Percentiles rank a stretch among this genome's conserved stretches.
phyloP scores from a whole-genome alignment of 306 rosid species.

The Coriaria nepalensis region DNA sequence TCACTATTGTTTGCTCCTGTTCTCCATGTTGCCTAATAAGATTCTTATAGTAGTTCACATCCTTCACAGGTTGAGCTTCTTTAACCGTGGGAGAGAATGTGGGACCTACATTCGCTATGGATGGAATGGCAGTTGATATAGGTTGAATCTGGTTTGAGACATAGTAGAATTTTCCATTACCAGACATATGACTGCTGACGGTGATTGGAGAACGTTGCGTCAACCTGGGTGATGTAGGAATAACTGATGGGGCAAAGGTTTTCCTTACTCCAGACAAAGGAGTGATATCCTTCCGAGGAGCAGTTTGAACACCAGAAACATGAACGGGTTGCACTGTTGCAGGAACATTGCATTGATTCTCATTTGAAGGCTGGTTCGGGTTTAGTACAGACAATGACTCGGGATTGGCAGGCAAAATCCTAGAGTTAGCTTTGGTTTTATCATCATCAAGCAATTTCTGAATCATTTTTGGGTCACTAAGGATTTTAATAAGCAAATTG shows the following conservation, averaged over 20 bases:
- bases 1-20: conserved; percentile 23
- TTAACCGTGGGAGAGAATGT: neutral
- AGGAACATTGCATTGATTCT: conserved; percentile 7
- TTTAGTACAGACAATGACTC: conserved; percentile 12
- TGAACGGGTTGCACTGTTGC: conserved; percentile 11
- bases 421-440: neutral
- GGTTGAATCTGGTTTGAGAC: neutral
- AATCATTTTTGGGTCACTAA: conserved; percentile 49
- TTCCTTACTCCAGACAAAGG: too few species aligned
- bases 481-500: conserved; percentile 40
- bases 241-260: neutral
- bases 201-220: conserved; percentile 12
- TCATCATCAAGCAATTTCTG: conserved; percentile 26
- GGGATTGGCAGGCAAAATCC: conserved; percentile 7
- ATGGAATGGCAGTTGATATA: conserved; percentile 8
- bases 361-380: conserved; percentile 6
- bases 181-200: conserved; percentile 8
- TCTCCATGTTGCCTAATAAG: conserved; percentile 37
- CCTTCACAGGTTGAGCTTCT: conserved; percentile 25
- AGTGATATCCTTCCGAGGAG: too few species aligned
- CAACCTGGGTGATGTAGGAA: conserved; percentile 17
- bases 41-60: conserved; percentile 51
- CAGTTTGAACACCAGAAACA: too few species aligned
- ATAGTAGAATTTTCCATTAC: conserved; percentile 6
- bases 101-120: conserved; percentile 5